These are phyloP conservation scores for Amanita exitialis DNA, from an alignment of 768 basidiomycete species.

Conservation along the genomic window DNA sequence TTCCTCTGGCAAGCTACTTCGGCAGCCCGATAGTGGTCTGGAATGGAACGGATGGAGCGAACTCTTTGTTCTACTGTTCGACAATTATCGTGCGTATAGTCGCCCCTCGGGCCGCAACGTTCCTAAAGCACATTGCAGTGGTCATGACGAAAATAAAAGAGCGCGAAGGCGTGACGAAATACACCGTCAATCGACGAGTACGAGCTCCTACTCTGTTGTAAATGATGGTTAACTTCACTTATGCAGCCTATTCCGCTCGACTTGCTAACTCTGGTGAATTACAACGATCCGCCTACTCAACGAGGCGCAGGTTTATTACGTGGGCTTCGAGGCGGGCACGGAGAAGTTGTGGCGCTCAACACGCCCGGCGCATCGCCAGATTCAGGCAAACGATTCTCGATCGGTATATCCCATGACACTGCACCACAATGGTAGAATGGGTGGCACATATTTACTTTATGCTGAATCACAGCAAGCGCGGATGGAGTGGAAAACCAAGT, in stretches of 20 bases:
- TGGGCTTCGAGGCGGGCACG: conserved; percentile 30
- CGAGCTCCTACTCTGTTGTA: conserved; percentile 14
- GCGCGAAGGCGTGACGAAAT: conserved; percentile 64
- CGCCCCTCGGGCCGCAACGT: conserved; percentile 16
- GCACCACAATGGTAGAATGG: conserved; percentile 79
- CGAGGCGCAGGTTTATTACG: conserved; percentile 59
- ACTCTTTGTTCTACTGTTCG: conserved; percentile 82
- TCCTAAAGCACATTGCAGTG: conserved; percentile 32
- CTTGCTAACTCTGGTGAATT: conserved; percentile 73
- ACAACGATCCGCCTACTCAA: conserved; percentile 65
- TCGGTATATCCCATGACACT: conserved; percentile 80
- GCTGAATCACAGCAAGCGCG: conserved; percentile 67
- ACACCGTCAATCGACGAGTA: conserved; percentile 70
- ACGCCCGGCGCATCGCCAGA: conserved; percentile 17
- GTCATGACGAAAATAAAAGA: conserved; percentile 78
- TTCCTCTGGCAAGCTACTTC: conserved; percentile 69
- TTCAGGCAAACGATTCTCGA: conserved; percentile 43
- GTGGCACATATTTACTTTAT: conserved; percentile 77
- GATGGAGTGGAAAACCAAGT: conserved; percentile 79
- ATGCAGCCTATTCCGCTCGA: conserved; percentile 85
- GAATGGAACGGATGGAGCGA: conserved; percentile 79
- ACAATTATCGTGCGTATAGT: conserved; percentile 66
- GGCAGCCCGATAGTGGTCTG: conserved; percentile 75
- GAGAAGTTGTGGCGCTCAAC: conserved; percentile 1
- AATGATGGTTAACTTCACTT: conserved; percentile 17